Conservation (phyloP, 108 stramenopile genomes). For the Craspedostauros australis region DNA sequence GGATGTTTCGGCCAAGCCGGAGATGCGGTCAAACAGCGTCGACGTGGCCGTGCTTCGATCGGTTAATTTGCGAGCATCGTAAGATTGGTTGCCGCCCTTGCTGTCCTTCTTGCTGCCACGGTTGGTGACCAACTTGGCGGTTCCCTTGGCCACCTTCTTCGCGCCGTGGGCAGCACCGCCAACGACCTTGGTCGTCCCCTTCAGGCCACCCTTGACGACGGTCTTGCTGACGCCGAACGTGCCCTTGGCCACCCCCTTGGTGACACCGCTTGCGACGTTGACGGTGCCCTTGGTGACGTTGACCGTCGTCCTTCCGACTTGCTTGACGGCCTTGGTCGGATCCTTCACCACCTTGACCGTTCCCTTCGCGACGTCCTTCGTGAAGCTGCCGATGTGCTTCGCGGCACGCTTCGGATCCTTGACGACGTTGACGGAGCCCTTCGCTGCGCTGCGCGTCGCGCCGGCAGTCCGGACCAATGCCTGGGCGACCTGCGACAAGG, state of each 20-base stretch:
- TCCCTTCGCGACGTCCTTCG: constrained; percentile 23
- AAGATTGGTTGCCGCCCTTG: no score
- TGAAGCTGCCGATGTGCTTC: constrained; percentile 11
- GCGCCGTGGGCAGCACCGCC: constrained; percentile 11
- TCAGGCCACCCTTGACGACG: constrained; percentile 13
- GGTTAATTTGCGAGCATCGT: no score
- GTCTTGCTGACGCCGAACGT: constrained; percentile 12
- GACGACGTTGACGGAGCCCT: constrained; percentile 16
- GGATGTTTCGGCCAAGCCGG: no score
- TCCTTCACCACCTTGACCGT: constrained; percentile 13
- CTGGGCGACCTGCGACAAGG: no score
- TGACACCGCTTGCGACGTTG: constrained; percentile 11
- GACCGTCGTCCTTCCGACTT: neutral
- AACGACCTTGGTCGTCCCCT: constrained; percentile 18
- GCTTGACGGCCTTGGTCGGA: constrained; percentile 17
- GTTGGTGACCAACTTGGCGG: no score
- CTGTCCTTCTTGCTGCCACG: no score
- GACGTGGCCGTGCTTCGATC: no score
- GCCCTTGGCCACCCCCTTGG: constrained; percentile 17
- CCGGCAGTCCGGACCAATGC: no score
- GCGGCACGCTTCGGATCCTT: constrained; percentile 15
- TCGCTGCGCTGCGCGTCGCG: constrained; percentile 12
- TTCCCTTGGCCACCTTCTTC: constrained; percentile 10
- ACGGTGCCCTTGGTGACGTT: constrained; percentile 5
- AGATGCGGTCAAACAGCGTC: no score